Evolutionary conservation across 352 stramenopile species (phyloP), one percentile per base, ranked within the genome.

Genomic region (Stephanocyclus meneghinianus): DNA sequence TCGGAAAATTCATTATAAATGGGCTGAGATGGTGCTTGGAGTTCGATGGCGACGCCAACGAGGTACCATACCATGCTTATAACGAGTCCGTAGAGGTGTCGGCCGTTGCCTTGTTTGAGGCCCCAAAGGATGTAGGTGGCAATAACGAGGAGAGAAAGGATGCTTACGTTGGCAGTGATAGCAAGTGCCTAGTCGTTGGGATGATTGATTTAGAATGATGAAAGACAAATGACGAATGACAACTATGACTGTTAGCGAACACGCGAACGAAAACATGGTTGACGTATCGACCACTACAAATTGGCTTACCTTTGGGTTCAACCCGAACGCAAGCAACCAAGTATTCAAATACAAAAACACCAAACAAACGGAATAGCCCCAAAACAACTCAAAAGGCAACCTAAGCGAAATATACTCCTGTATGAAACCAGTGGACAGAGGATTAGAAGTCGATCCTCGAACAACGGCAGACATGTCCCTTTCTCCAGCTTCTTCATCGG

Each of bases 1-100:
- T 76, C 69, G n/a, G 55, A 62, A 48, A 70, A 76, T 76, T 69
- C 13, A 53, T 76, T 76, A 18, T 76, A 76, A 48, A 76, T 67
- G 3, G 69, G 69, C 53, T 76, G 69, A 15, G 57, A 56, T 1
- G 69, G 69, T 15, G 30, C 18, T 37, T 50, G 69, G 13, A 76
- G 69, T 50, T 76, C 69, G 16, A 55, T 30, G 3, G 60, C 69
- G 0, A 76, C 48, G 21, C 69, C 69, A 29, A 66, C 57, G 2
- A 76, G 30, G 57, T 62, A 70, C 69, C 69, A 76, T 11, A 76
- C 32, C 21, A 76, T 30, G 26, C 26, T 44, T 4, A 51, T 45
- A 1, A 26, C 29, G 15, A 47, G 15, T 10, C 69, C 69, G 32
- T 76, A 76, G 45, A 60, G 35, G 21, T 64, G 53, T 44, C 48